Base-by-base conservation (phyloP, 352 stramenopile species). In the Globisporangium paroecandrum region DNA sequence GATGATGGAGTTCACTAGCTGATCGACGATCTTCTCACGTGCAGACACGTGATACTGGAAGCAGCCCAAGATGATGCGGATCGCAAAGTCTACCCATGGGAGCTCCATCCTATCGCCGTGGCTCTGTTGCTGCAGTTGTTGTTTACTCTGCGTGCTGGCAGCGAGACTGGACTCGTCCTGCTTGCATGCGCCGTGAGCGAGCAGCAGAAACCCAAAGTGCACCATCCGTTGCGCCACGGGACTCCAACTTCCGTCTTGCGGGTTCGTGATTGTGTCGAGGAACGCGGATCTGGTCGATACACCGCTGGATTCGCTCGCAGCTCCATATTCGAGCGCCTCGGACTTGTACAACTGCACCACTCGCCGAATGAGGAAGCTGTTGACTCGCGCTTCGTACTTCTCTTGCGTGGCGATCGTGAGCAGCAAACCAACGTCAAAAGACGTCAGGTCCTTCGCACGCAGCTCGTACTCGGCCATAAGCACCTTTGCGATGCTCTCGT, bases 1-100 rank as follows among this genome's bases (percentile, higher is more conserved):
- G n/a, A 86, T 71, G 12, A 85, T 72, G 29, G 77, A 70, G 58
- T 84, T 82, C 29, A 89, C 74, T 3, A 85, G 62, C 4, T 64
- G 71, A 63, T 88, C 70, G 4, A 89, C 60, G 8, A 89, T 69
- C 22, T 60, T 63, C 24, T 76, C 65, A 2, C 79, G 72, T 4
- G 66, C 65, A 12, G 71, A 69, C 10, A 64, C 36, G 38, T 89
- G 76, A 22, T 76, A 61, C 53, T 77, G 77, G 60, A 89, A 89
- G 29, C 76, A 82, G 7, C 73, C 69, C 4, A 86, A 66, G 9
- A 89, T 24, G 7, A 89, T 32, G 12, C 81, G 77, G 55, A 82
- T 71, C 12, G 73, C 81, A 58, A 85, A 82, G 51, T 78, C 72
- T 8, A 74, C 43, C 71, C 71, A 83, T 8, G 68, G 66, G 38